Evolutionary conservation across 2,329 filamentous ascomycete species (phyloP), one percentile per base, ranked within the genome.

Genomic region (Alternaria postmessia): DNA sequence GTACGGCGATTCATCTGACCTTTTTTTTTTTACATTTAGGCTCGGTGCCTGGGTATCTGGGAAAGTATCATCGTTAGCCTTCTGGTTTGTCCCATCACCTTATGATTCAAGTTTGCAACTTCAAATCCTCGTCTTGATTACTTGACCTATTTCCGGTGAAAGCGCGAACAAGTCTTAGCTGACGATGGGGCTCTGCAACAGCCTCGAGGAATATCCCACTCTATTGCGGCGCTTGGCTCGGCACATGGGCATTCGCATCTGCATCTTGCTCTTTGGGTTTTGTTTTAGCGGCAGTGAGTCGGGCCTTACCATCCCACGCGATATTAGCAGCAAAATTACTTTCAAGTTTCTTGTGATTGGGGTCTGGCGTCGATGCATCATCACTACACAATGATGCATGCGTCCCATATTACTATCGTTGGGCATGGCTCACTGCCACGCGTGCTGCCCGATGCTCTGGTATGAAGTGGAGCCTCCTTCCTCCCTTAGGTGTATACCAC

Each of bases 301-400:
- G 46, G 46, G 32, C 46, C 46, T 49, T 38, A 38, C 14, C 32
- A 49, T 49, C 46, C 32, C 46, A 49, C 46, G 46, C 46, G 30
- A 22, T 11, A 16, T 49, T 49, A 49, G 46, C 32, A 36, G 32
- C 20, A 36, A 49, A 49, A 18, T 49, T 49, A 49, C 46, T 49
- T 49, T 18, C 46, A 49, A 36, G 30, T 30, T 38, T 49, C 14
- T 49, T 49, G 46, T 34, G 20, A 26, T 49, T 9, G 18, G 30
- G n/a, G 20, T 49, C 26, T 26, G 34, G 46, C 34, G 32, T 24
- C 30, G 46, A 22, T 26, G 46, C 46, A 49, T 49, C 20, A 49
- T 49, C 14, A 8, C 30, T 38, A 20, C 6, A 26, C 14, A 7
- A 18, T 8, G 22, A 38, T 49, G 32, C 46, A 38, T 38, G 30